Evolutionary conservation across 2,329 filamentous ascomycete genomes (phyloP), one percentile per base, ranked within the genome.

Genomic region (Xylaria polymorpha): DNA sequence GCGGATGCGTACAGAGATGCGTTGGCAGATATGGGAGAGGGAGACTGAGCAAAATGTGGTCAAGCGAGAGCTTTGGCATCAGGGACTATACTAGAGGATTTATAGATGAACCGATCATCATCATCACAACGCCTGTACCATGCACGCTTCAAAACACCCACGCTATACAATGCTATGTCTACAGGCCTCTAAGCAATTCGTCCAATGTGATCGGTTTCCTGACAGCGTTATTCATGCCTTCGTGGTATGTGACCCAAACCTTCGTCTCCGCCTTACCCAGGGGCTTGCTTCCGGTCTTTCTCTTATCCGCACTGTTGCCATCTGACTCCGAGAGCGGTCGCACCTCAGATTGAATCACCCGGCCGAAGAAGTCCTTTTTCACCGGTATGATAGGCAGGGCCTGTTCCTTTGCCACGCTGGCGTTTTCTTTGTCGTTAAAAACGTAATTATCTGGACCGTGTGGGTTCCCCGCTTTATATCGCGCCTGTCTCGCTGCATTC

Each of bases 151-250:
- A 64, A 60, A 64, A 56, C 12, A 25, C 62, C 35, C 18, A 57
- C 25, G 37, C 20, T 57, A 51, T 25, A 37, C 32, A 48, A 53
- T 48, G 22, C 25, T 51, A 50, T 44, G 18, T 61, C 65, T 74
- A 89, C 68, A 91, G 74, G 2, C 85, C 88, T 65, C 83, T 83
- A 80, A 94, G 83, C 72, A 94, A 81, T 77, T 94, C 92, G 70
- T 86, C 85, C 79, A 94, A 80, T 22, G 89, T 90, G 71, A 94
- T 86, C 0, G 91, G 90, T 78, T 94, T 94, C 76, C 90, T 85
- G 44, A 94, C 92, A 20, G 92, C 92, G 83, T 94, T 94, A 29
- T 90, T 92, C 76, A 90, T 92, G 0, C 92, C 92, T 79, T 94
- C 92, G 75, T 94, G 88, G 77, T 89, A 94, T 58, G 86, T 92